A percentile compares a stretch with the other conserved stretches of the same genome.
Evolutionary conservation across 1,284 basidiomycete genomes (phyloP).

Genomic region (Moniliophthora roreri): DNA sequence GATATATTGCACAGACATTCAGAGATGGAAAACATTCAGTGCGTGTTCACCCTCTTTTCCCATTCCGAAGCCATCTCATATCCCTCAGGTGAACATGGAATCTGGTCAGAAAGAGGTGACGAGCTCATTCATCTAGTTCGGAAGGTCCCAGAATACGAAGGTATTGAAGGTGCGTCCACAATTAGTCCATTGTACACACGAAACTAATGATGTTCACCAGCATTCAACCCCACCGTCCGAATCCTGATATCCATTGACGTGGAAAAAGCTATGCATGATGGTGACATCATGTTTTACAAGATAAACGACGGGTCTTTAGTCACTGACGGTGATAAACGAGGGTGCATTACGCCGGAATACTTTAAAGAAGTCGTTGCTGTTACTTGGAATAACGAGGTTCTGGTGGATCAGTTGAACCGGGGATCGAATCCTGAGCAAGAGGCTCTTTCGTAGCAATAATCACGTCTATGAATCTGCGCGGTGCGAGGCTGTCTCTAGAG

Average conservation of each 20-base stretch:
- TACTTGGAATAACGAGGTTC: conserved; percentile 4
- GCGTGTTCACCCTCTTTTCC: background rate
- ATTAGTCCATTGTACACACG: background rate
- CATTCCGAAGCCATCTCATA: background rate
- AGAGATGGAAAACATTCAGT: conserved; percentile 12
- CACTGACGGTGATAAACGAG: conserved; percentile 10
- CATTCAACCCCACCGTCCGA: background rate
- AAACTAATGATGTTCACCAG: background rate
- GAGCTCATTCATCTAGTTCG: conserved; percentile 6
- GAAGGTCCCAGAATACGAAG: conserved; percentile 7
- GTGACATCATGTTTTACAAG: conserved; percentile 6
- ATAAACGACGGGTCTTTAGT: background rate
- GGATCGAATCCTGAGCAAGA: too few relatives aligned
- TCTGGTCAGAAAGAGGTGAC: conserved; percentile 6
- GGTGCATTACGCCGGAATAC: conserved; percentile 6
- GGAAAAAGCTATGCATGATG: background rate
- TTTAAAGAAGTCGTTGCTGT: conserved; percentile 6
- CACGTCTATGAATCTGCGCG: background rate
- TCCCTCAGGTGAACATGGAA: conserved; percentile 8
- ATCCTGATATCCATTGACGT: conserved; percentile 11
- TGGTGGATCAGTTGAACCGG: background rate
- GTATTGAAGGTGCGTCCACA: conserved; percentile 6
- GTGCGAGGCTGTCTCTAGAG: background rate
- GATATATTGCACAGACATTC: conserved; percentile 1
- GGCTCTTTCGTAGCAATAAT: background rate